Evolutionary conservation across 1,284 basidiomycete species (phyloP).

Genomic region (Marasmius oreades): DNA sequence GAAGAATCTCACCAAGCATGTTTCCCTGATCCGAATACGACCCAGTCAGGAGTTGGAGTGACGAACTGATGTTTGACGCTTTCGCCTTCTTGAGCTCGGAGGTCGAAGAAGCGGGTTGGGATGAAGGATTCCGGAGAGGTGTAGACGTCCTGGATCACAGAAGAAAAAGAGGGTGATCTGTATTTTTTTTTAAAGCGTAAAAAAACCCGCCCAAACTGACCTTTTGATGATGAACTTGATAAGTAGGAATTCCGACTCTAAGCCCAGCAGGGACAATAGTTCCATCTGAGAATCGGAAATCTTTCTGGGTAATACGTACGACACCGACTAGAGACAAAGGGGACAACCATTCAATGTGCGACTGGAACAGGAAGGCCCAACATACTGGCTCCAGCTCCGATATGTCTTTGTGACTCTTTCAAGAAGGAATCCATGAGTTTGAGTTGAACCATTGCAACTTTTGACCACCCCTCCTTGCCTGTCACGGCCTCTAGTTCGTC

Average conservation of each 20-base stretch:
- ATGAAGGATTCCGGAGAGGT: constrained; percentile 9
- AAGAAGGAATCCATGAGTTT: constrained; percentile 36
- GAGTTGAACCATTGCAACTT: constrained; percentile 31
- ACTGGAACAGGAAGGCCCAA: neutral
- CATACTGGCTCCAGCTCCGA: constrained; percentile 23
- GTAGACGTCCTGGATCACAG: constrained; percentile 15
- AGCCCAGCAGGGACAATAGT: constrained; percentile 25
- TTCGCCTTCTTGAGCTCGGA: constrained; percentile 10
- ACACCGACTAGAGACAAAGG: neutral
- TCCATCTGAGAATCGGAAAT: constrained; percentile 31
- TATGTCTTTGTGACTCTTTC: constrained; percentile 28
- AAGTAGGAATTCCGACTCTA: constrained; percentile 16
- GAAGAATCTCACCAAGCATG: constrained; percentile 26
- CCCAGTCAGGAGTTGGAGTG: constrained; percentile 25
- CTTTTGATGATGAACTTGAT: constrained; percentile 19
- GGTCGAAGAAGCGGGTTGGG: neutral
- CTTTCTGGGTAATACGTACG: constrained; percentile 8
- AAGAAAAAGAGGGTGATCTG: neutral
- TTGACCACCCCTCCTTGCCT: constrained; percentile 33
- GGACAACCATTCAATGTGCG: constrained; percentile 3
- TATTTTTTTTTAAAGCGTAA: neutral
- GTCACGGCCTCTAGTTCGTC: constrained; percentile 32
- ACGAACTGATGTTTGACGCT: constrained; percentile 21
- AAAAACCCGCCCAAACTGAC: neutral
- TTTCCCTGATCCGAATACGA: constrained; percentile 25